Conservation (phyloP, 345 rosid species). For the Microthlaspi erraticum region DNA sequence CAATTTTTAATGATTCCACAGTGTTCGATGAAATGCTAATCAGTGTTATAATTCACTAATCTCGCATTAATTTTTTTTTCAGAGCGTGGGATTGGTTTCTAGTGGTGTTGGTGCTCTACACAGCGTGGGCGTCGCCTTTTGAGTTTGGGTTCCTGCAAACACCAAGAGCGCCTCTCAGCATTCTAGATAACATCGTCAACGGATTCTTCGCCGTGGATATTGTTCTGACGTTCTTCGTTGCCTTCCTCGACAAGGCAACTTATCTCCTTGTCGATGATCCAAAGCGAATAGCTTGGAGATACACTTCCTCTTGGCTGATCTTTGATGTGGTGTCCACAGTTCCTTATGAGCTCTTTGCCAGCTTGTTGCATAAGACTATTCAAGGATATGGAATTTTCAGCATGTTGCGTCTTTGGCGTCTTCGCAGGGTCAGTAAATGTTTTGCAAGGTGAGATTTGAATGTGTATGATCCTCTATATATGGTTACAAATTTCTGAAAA, state of each 20-base stretch:
- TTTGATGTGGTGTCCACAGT: slow-evolving; percentile 71
- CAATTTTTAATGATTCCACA: slow-evolving; percentile 6
- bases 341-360: slow-evolving; percentile 60
- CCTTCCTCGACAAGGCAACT: slow-evolving; percentile 74
- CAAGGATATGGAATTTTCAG: slow-evolving; percentile 67
- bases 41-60: slow-evolving; percentile 6
- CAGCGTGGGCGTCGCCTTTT: slow-evolving; percentile 91
- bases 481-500: background rate
- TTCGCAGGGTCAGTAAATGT: slow-evolving; percentile 71
- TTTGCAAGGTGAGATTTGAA: slow-evolving; percentile 54
- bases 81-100: slow-evolving; percentile 77
- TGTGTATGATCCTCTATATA: background rate
- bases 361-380: slow-evolving; percentile 52
- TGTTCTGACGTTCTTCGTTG: slow-evolving; percentile 79
- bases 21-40: slow-evolving; percentile 35
- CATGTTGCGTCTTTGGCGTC: slow-evolving; percentile 95
- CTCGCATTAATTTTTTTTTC: background rate
- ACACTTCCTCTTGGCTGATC: slow-evolving; percentile 54
- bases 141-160: slow-evolving; percentile 71
- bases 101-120: slow-evolving; percentile 75
- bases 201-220: slow-evolving; percentile 73
- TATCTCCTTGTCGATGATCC: slow-evolving; percentile 68
- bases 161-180: slow-evolving; percentile 53
- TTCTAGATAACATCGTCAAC: slow-evolving; percentile 66
- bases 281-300: slow-evolving; percentile 60